phyloP scores from a whole-genome alignment of 306 rosid genomes.

The Neltuma alba region DNA sequence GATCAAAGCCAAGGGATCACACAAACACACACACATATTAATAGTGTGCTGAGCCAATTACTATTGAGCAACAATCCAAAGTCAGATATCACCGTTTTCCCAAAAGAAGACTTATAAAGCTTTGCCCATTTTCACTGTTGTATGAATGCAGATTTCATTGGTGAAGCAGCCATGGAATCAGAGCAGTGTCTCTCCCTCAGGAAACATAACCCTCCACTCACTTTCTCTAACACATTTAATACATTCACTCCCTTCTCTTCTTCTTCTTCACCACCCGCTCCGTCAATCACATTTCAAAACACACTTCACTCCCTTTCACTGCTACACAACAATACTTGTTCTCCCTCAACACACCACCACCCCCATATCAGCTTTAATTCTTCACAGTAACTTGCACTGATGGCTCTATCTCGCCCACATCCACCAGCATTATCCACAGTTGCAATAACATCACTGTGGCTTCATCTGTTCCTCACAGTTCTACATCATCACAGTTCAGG shows the following conservation, averaged over 20 bases:
- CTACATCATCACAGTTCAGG: slow-evolving; percentile 63
- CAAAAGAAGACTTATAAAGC: background rate
- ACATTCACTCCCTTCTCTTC: background rate
- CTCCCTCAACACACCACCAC: slow-evolving; percentile 1
- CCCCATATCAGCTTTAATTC: slow-evolving; percentile 19
- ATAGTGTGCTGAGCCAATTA: slow-evolving; percentile 21
- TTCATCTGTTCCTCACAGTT: slow-evolving; percentile 48
- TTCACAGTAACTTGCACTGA: slow-evolving; percentile 45
- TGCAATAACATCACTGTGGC: slow-evolving; percentile 49
- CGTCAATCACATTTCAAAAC: background rate
- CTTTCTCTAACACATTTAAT: slow-evolving; percentile 35
- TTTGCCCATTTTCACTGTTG: slow-evolving; percentile 26
- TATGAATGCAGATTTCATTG: slow-evolving; percentile 31
- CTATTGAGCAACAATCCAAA: slow-evolving; percentile 13
- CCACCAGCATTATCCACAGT: slow-evolving; percentile 29
- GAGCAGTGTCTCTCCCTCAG: slow-evolving; percentile 53
- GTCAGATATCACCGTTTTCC: background rate
- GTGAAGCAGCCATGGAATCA: slow-evolving; percentile 43
- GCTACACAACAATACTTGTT: background rate
- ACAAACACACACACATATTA: too few species aligned
- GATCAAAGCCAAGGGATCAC: slow-evolving; percentile 24
- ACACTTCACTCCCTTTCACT: slow-evolving; percentile 14
- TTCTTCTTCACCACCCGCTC: background rate
- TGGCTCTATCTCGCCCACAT: slow-evolving; percentile 46
- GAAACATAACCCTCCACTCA: slow-evolving; percentile 50